Evolutionary conservation across 2,329 filamentous ascomycete genomes (phyloP).

Genomic region (Exophiala spinifera): DNA sequence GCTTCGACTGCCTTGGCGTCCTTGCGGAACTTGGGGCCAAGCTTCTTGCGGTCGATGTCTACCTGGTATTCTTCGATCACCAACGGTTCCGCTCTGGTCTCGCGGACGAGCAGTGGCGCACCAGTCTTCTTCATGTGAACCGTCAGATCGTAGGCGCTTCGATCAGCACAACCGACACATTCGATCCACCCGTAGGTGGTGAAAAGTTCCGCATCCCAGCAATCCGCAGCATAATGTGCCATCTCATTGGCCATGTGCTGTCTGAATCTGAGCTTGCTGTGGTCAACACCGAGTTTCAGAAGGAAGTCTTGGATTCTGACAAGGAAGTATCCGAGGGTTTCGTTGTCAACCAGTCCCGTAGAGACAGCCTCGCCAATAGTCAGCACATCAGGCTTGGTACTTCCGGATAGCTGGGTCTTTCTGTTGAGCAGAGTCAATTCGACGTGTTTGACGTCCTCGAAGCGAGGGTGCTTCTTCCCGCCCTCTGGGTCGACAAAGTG

Average conservation of each 20-base stretch:
- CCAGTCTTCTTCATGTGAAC: constrained; percentile 94
- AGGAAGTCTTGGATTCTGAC: constrained; percentile 91
- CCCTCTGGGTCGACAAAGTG: constrained; percentile 94
- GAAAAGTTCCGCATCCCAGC: constrained; percentile 93
- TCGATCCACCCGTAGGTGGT: constrained; percentile 97
- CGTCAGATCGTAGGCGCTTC: constrained; percentile 88
- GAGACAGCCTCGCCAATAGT: constrained; percentile 83
- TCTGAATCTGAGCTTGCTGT: constrained; percentile 85
- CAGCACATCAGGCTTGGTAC: constrained; percentile 70
- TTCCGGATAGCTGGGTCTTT: constrained; percentile 79
- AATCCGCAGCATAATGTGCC: constrained; percentile 94
- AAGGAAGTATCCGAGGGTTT: constrained; percentile 96
- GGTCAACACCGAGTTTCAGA: constrained; percentile 80
- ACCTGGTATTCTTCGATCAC: constrained; percentile 83
- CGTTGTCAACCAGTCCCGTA: constrained; percentile 83
- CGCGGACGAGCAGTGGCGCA: constrained; percentile 77
- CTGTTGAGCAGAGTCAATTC: constrained; percentile 82
- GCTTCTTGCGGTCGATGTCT: constrained; percentile 90
- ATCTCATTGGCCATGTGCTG: constrained; percentile 93
- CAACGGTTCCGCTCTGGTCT: constrained; percentile 73
- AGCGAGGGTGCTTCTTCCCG: constrained; percentile 90
- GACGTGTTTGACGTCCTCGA: constrained; percentile 77
- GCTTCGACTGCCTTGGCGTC: constrained; percentile 82
- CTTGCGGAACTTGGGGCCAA: constrained; percentile 93
- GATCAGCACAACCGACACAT: constrained; percentile 93